A percentile compares a stretch with the other conserved stretches of the same genome.
These are phyloP conservation scores for Mycena indigotica DNA, from an alignment of 768 basidiomycete genomes.

Conservation along the genomic window DNA sequence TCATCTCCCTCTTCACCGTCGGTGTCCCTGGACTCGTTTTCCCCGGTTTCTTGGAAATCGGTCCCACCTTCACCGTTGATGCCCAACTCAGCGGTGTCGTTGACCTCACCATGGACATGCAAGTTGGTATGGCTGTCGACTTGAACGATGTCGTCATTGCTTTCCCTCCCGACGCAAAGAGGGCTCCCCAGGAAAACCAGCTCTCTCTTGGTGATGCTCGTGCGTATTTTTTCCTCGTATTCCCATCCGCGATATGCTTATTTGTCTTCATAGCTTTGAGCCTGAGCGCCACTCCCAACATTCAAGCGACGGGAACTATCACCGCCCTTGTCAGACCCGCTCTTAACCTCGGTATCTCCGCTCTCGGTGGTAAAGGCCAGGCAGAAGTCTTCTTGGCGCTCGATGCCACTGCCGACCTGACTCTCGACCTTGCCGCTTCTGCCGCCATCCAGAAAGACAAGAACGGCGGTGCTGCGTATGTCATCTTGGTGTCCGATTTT, in stretches of 20 bases:
- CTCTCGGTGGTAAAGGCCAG: constrained; percentile 11
- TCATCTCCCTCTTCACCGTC: constrained; percentile 23
- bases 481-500: neutral
- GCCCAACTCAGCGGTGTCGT: neutral
- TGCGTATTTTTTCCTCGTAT: neutral
- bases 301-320: constrained; percentile 24
- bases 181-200: neutral
- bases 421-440: constrained; percentile 21
- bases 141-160: constrained; percentile 16
- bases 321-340: constrained; percentile 32
- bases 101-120: constrained; percentile 26
- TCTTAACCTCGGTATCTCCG: constrained; percentile 28
- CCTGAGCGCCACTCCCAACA: constrained; percentile 27
- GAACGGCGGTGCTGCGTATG: neutral
- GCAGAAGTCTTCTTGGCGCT: constrained; percentile 21
- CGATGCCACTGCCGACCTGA: constrained; percentile 24
- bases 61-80: neutral
- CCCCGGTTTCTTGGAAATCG: constrained; percentile 20
- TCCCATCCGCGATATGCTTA: neutral
- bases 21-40: constrained; percentile 30
- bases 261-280: constrained; percentile 14
- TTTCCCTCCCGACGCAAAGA: constrained; percentile 1
- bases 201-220: constrained; percentile 9
- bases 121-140: constrained; percentile 25
- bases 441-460: neutral